These are phyloP conservation scores for Lycium ferocissimum DNA, from an alignment of 257 asterid species.

Conservation along the genomic window DNA sequence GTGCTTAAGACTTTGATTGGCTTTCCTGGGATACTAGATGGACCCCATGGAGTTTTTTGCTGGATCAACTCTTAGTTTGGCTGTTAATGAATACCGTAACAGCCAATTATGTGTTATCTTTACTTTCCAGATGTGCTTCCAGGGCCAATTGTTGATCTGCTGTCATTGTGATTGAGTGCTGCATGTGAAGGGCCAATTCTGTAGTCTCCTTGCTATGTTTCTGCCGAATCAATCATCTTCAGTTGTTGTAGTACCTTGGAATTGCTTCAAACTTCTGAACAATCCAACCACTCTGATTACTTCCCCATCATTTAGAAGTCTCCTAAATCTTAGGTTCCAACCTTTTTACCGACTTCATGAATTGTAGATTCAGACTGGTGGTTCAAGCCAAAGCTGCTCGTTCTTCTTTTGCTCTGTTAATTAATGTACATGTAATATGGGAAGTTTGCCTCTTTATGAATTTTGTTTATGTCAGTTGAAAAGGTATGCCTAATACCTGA, in stretches of 20 bases:
- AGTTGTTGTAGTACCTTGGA: background rate
- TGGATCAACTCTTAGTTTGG: background rate
- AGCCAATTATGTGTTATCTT: too few species aligned
- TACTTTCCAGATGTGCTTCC: too few species aligned
- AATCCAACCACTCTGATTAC: background rate
- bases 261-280: background rate
- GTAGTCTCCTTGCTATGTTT: background rate
- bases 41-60: background rate
- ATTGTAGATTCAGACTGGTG: background rate
- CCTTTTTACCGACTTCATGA: background rate
- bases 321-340: background rate
- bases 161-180: background rate
- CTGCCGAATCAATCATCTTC: background rate
- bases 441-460: background rate
- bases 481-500: slow-evolving; percentile 1
- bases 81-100: background rate
- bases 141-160: too few species aligned
- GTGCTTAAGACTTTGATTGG: background rate
- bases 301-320: background rate
- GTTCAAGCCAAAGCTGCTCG: background rate
- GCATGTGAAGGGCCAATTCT: background rate
- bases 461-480: background rate
- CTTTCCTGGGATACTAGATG: background rate
- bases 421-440: background rate
- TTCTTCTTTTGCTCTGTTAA: slow-evolving; percentile 18